Conservation (phyloP, 208 protist species). For the Trypanosoma brucei region DNA sequence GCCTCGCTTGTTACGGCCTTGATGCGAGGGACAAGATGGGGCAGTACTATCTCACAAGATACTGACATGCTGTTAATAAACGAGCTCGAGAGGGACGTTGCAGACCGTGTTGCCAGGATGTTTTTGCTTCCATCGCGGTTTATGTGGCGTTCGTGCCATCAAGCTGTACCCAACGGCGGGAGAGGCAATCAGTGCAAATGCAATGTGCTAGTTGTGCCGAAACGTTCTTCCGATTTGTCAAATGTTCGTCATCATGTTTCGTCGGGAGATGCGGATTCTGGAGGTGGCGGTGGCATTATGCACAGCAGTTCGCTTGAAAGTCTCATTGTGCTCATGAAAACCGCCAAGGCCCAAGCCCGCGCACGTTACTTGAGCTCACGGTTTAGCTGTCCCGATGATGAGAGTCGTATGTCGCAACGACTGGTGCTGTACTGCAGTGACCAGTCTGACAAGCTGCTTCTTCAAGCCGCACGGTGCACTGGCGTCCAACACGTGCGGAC, state of each 20-base stretch:
- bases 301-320: constrained; percentile 41
- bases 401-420: constrained; percentile 11
- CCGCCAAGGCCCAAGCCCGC: constrained; percentile 44
- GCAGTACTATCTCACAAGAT: constrained; percentile 13
- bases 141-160: constrained; percentile 13
- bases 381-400: constrained; percentile 22
- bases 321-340: constrained; percentile 47
- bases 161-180: no score
- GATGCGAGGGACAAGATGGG: constrained; percentile 7
- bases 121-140: constrained; percentile 42
- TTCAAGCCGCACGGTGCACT: constrained; percentile 42
- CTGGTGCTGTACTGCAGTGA: constrained; percentile 70
- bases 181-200: no score
- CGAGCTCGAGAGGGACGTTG: constrained; percentile 25
- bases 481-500: constrained; percentile 55
- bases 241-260: background rate
- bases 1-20: constrained; percentile 16
- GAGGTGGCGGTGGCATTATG: constrained; percentile 44
- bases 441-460: constrained; percentile 51
- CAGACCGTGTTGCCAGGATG: constrained; percentile 26
- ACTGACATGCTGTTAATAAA: background rate
- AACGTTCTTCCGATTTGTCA: background rate
- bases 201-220: background rate
- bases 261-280: background rate
- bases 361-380: constrained; percentile 29